Evolutionary conservation across 2,329 filamentous ascomycete species (phyloP).

Genomic region (Neopestalotiopsis sp.): DNA sequence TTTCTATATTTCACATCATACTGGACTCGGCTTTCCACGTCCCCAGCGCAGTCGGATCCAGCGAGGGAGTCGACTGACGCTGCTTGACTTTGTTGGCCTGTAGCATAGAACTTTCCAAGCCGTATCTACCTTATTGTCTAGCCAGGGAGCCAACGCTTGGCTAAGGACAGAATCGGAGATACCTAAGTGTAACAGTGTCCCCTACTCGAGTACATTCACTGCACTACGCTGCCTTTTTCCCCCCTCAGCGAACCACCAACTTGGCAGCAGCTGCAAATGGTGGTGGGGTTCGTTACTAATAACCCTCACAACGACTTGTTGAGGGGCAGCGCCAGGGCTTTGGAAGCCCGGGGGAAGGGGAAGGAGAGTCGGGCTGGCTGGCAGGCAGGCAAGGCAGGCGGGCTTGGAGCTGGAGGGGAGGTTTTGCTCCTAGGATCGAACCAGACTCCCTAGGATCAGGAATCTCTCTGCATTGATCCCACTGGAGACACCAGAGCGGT

Average conservation of each 20-base stretch:
- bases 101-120: too few relatives aligned
- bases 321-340: background rate
- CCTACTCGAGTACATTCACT: too few relatives aligned
- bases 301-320: background rate
- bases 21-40: background rate
- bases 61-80: background rate
- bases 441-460: slow-evolving; percentile 2
- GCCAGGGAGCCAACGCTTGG: too few relatives aligned
- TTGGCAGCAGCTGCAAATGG: background rate
- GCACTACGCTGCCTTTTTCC: too few relatives aligned
- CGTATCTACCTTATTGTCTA: too few relatives aligned
- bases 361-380: background rate
- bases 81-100: too few relatives aligned
- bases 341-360: background rate
- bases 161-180: too few relatives aligned
- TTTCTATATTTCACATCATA: background rate
- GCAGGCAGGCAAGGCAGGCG: too few relatives aligned
- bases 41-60: background rate
- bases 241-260: too few relatives aligned
- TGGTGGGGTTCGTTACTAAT: background rate
- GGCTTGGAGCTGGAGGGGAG: slow-evolving; percentile 10
- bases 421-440: slow-evolving; percentile 20
- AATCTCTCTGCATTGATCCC: background rate
- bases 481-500: background rate
- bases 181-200: too few relatives aligned